phyloP scores from a whole-genome alignment of 2,329 filamentous ascomycete genomes.

The Bipolaris sorokiniana region DNA sequence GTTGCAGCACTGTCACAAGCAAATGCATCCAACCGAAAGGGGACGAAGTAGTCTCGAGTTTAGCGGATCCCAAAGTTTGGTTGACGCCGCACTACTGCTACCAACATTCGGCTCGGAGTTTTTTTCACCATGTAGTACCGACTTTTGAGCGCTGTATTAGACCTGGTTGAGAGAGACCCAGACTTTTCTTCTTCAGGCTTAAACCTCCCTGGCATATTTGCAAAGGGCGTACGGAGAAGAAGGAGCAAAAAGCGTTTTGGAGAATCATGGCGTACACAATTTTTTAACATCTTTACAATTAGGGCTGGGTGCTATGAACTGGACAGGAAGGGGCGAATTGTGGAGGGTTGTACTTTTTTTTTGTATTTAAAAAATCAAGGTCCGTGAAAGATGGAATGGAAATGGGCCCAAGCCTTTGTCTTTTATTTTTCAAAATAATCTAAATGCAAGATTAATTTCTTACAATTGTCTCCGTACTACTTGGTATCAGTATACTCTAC shows the following conservation, averaged over 20 bases:
- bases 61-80: background rate
- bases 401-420: background rate
- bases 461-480: too few relatives aligned
- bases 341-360: too few relatives aligned
- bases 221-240: too few relatives aligned
- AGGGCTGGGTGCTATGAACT: too few relatives aligned
- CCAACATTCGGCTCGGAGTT: background rate
- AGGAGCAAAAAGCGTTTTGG: too few relatives aligned
- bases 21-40: background rate
- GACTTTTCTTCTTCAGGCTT: background rate
- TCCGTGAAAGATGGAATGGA: background rate
- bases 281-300: too few relatives aligned
- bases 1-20: background rate
- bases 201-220: too few relatives aligned
- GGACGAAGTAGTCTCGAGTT: background rate
- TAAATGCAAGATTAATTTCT: background rate
- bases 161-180: background rate
- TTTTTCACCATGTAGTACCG: background rate
- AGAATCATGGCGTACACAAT: too few relatives aligned
- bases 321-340: too few relatives aligned
- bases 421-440: background rate
- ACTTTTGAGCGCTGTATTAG: conserved; percentile 3
- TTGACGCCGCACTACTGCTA: background rate
- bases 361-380: too few relatives aligned
- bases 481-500: too few relatives aligned